These are phyloP conservation scores for Pseudopithomyces chartarum DNA, from an alignment of 2,329 filamentous ascomycete species.

Conservation along the genomic window DNA sequence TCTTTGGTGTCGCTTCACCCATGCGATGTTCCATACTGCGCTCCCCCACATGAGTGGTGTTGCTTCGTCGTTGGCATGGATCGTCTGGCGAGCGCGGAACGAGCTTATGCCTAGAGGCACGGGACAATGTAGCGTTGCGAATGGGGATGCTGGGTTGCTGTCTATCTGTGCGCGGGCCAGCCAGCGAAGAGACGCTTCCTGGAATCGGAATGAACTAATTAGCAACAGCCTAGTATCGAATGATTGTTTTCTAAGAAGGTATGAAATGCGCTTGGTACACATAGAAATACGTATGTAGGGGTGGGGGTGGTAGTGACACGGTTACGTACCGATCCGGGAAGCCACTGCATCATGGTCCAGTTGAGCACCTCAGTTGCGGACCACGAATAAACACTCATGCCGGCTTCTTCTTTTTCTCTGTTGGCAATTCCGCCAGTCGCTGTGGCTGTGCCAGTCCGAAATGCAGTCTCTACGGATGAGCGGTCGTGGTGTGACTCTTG, in stretches of 20 bases:
- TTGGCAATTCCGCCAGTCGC: constrained; percentile 9
- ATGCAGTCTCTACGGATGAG: constrained; percentile 10
- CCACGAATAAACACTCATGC: constrained; percentile 30
- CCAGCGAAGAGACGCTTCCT: constrained; percentile 47
- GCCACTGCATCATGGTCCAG: constrained; percentile 60
- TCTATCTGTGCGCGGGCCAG: constrained; percentile 44
- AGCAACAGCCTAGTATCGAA: background rate
- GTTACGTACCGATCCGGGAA: constrained; percentile 62
- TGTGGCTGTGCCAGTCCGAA: constrained; percentile 2
- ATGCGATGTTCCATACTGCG: constrained; percentile 42
- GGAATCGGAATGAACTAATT: background rate
- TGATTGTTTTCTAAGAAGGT: background rate
- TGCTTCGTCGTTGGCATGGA: constrained; percentile 6
- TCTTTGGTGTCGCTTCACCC: constrained; percentile 44
- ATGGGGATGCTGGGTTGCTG: constrained; percentile 8
- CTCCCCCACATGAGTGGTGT: constrained; percentile 47
- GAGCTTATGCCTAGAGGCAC: constrained; percentile 49
- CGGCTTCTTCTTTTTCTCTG: constrained; percentile 19
- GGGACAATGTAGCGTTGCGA: constrained; percentile 25
- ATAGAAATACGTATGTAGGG: background rate
- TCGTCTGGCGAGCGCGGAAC: constrained; percentile 31
- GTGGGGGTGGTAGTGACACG: background rate
- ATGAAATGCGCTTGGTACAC: too few relatives aligned
- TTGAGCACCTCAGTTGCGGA: constrained; percentile 61
- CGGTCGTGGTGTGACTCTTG: constrained; percentile 19